Evolutionary conservation across 2,329 filamentous ascomycete genomes (phyloP), one percentile per base, ranked within the genome.

Genomic region (Polytolypa hystricis): DNA sequence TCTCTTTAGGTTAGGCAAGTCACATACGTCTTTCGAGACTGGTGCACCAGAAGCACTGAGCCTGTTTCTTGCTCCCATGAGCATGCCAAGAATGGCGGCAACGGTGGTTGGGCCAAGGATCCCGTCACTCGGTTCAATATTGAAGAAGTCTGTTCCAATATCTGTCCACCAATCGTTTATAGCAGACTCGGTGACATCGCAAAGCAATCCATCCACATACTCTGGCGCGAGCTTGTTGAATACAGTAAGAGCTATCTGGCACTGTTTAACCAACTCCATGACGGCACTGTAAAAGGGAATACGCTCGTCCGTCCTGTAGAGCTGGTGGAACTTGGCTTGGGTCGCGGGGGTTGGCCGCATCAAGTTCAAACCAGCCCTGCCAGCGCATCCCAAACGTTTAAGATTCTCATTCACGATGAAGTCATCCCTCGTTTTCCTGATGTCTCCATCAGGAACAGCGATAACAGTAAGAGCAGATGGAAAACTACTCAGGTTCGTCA

Each of bases 151-250:
- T 0, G 79, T 80, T 2, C 91, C 91, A 41, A 95, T 81, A 51
- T 94, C 84, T 1, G 83, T 79, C 91, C 91, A 96, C 91, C 91
- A 98, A 56, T 95, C 84, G 43, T 79, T 81, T 49, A 96, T 77
- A 2, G 87, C 85, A 43, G 73, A 79, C 57, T 98, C 91, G 0
- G 91, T 96, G 29, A 91, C 70, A 61, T 98, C 91, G 56, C 91
- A 98, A 3, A 98, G 71, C 16, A 95, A 64, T 0, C 91, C 91
- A 52, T 98, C 91, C 5, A 84, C 83, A 55, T 93, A 96, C 46
- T 87, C 83, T 19, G 80, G 73, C n/a, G 84, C 79, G 4, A 96
- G 66, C 55, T 87, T 85, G 37, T 81, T 84, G 58, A 95, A 98
- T 42, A 95, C 67, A 52, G 84, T 80, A 41, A 98, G 64, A 0